phyloP scores from a whole-genome alignment of 2,329 filamentous ascomycete genomes.

The Pseudogymnoascus sp. region DNA sequence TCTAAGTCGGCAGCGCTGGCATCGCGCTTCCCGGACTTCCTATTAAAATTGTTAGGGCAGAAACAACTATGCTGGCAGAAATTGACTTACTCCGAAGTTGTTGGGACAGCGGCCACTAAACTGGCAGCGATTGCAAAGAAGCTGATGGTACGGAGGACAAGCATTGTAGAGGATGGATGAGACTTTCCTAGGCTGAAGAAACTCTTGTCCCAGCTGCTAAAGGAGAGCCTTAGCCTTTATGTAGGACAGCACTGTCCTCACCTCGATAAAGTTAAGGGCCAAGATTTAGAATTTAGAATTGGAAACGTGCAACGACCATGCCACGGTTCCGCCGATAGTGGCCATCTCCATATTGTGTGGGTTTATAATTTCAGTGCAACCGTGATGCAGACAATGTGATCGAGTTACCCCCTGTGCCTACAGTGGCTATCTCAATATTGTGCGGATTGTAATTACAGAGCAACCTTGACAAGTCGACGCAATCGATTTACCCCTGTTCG shows the following conservation, averaged over 20 bases:
- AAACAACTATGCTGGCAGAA: background rate
- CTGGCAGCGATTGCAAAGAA: slow-evolving; percentile 9
- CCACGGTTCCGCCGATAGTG: background rate
- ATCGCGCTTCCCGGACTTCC: background rate
- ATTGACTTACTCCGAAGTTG: background rate
- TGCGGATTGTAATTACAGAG: background rate
- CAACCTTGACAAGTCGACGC: background rate
- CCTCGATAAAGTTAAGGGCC: background rate
- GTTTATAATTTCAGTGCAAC: background rate
- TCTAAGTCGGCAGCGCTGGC: background rate
- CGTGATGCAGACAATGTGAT: background rate
- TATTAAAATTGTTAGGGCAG: background rate
- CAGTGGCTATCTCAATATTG: background rate
- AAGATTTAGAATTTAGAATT: background rate
- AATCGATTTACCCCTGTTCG: background rate
- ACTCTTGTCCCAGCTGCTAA: background rate
- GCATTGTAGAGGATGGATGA: background rate
- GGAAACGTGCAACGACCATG: background rate
- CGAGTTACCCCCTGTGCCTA: background rate
- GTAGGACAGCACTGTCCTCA: background rate
- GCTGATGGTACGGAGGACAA: slow-evolving; percentile 9
- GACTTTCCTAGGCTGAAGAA: background rate
- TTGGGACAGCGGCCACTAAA: slow-evolving; percentile 2
- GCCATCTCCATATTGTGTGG: slow-evolving; percentile 1
- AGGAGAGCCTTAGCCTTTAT: background rate